Conservation (phyloP, 2,329 filamentous ascomycete genomes). For the Ceratocystis eucalypticola region DNA sequence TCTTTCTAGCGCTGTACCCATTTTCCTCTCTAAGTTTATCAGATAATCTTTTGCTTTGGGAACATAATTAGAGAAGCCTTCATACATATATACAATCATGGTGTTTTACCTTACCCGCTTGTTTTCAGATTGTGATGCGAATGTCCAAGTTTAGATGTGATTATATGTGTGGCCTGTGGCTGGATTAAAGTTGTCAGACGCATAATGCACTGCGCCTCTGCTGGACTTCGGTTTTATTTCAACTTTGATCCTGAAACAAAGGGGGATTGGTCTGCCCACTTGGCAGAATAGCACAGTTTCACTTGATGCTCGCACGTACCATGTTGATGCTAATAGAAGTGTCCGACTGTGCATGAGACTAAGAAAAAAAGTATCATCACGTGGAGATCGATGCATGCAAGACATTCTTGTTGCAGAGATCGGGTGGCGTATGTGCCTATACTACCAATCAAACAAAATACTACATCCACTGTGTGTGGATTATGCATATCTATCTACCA, state of each 20-base stretch:
- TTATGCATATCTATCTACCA: too few relatives aligned
- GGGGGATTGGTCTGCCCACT: neutral
- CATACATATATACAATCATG: neutral
- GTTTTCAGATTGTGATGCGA: neutral
- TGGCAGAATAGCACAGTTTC: neutral
- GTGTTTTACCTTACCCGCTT: neutral
- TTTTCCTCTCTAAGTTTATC: neutral
- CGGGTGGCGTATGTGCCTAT: too few relatives aligned
- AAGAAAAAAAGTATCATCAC: too few relatives aligned
- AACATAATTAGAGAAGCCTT: neutral
- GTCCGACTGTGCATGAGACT: too few relatives aligned
- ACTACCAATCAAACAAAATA: too few relatives aligned
- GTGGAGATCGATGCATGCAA: too few relatives aligned
- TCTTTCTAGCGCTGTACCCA: neutral
- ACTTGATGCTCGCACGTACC: too few relatives aligned
- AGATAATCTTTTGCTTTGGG: neutral
- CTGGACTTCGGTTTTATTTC: neutral
- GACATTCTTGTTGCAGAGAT: too few relatives aligned
- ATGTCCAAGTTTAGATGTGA: neutral
- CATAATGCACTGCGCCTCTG: neutral
- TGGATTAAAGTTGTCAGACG: neutral
- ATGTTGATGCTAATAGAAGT: neutral
- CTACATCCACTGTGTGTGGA: too few relatives aligned
- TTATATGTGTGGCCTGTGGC: too few relatives aligned
- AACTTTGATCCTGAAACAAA: neutral